phyloP scores from a whole-genome alignment of 2,329 filamentous ascomycete genomes.

The Tolypocladium tropicale region DNA sequence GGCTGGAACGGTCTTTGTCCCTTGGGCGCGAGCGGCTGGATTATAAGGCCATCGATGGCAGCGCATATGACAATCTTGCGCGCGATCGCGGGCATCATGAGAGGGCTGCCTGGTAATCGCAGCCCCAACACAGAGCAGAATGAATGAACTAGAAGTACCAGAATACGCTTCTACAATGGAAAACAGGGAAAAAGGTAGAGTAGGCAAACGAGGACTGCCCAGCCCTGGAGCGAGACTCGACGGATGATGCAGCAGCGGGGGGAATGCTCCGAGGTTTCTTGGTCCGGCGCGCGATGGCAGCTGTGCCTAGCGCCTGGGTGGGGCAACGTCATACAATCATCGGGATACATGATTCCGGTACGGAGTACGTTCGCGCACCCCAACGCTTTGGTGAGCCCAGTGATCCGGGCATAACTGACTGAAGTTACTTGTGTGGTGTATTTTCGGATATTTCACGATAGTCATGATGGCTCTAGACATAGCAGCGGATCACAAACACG shows the following conservation, averaged over 20 bases:
- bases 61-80: slow-evolving; percentile 75
- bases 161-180: not conserved
- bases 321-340: not conserved
- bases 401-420: not conserved
- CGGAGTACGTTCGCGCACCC: not conserved
- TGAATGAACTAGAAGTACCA: not conserved
- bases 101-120: not conserved
- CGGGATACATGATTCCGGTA: too few relatives aligned
- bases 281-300: not conserved
- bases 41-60: slow-evolving; percentile 69
- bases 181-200: not conserved
- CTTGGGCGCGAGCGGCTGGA: slow-evolving; percentile 59
- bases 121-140: not conserved
- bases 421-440: not conserved
- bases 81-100: slow-evolving; percentile 62
- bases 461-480: not conserved
- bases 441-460: not conserved
- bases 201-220: not conserved
- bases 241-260: not conserved
- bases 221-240: not conserved
- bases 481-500: not conserved
- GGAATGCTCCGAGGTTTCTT: not conserved
- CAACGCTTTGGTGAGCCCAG: not conserved
- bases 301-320: not conserved
- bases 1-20: slow-evolving; percentile 45